Conservation (phyloP, 2,329 filamentous ascomycete species). For the Xylariomycetidae sp. region DNA sequence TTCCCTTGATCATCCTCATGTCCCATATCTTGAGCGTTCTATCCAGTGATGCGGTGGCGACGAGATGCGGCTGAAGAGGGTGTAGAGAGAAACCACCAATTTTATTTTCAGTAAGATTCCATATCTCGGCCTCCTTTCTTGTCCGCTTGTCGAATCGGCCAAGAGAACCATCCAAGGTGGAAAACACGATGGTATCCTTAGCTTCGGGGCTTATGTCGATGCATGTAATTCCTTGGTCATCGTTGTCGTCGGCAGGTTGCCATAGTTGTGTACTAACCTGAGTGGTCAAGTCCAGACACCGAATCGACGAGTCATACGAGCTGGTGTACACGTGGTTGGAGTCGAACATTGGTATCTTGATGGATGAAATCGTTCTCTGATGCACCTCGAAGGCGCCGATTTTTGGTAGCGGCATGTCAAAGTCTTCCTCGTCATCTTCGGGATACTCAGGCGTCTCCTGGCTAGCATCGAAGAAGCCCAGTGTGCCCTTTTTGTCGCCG, state of each 20-base stretch:
- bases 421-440: conserved; percentile 64
- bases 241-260: conserved; percentile 62
- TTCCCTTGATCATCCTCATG: conserved; percentile 63
- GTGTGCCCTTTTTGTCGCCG: conserved; percentile 86
- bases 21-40: conserved; percentile 92
- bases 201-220: conserved; percentile 72
- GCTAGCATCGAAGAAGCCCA: conserved; percentile 87
- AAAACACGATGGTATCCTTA: conserved; percentile 76
- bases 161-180: conserved; percentile 75
- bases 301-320: conserved; percentile 90
- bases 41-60: conserved; percentile 87
- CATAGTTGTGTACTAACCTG: conserved; percentile 78
- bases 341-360: conserved; percentile 71
- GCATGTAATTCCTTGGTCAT: conserved; percentile 77
- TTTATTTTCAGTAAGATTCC: conserved; percentile 82
- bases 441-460: conserved; percentile 54
- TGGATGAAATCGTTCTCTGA: conserved; percentile 79
- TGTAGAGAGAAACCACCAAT: conserved; percentile 91
- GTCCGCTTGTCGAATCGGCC: conserved; percentile 76
- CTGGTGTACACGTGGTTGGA: conserved; percentile 73
- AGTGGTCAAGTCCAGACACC: conserved; percentile 78
- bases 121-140: conserved; percentile 56
- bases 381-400: conserved; percentile 90
- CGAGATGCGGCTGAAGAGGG: conserved; percentile 72
- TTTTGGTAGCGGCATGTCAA: conserved; percentile 63